phyloP scores from a whole-genome alignment of 805 yeast species.

The Kregervanrija fluxuum region DNA sequence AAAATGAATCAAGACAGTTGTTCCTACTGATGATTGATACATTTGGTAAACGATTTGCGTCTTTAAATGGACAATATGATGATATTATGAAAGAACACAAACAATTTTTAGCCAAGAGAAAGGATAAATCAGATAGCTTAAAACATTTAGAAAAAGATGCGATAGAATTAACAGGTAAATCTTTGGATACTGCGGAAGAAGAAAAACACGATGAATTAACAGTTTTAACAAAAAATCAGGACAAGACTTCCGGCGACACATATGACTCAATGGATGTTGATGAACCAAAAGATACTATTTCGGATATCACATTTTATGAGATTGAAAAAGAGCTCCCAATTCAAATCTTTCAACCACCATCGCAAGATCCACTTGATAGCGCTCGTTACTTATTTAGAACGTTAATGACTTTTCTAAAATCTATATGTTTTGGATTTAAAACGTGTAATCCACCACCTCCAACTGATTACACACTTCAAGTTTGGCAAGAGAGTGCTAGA shows the following conservation, averaged over 20 bases:
- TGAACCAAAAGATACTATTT: conserved; percentile 1
- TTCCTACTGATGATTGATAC: conserved; percentile 83
- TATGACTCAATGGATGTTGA: conserved; percentile 15
- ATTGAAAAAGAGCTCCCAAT: conserved; percentile 51
- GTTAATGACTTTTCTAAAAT: conserved; percentile 80
- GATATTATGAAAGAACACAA: conserved; percentile 58
- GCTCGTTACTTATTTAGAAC: conserved; percentile 85
- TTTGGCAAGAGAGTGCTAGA: conserved; percentile 84
- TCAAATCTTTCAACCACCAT: conserved; percentile 41
- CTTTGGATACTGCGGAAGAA: conserved; percentile 12
- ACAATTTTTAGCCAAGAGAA: conserved; percentile 38
- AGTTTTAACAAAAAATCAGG: background rate
- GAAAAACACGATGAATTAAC: conserved; percentile 3
- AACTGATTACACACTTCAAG: conserved; percentile 40
- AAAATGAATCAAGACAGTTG: conserved; percentile 75
- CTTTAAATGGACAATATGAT: conserved; percentile 65
- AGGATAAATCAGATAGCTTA: conserved; percentile 36
- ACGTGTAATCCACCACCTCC: conserved; percentile 83
- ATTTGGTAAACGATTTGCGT: conserved; percentile 72
- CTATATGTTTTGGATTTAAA: conserved; percentile 82
- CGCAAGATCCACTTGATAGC: conserved; percentile 71
- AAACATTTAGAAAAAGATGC: conserved; percentile 32
- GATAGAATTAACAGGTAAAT: conserved; percentile 27
- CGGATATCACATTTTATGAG: conserved; percentile 34
- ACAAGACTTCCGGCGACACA: background rate